Evolutionary conservation across 352 stramenopile species (phyloP), one percentile per base, ranked within the genome.

Genomic region (Pythium graminicola): DNA sequence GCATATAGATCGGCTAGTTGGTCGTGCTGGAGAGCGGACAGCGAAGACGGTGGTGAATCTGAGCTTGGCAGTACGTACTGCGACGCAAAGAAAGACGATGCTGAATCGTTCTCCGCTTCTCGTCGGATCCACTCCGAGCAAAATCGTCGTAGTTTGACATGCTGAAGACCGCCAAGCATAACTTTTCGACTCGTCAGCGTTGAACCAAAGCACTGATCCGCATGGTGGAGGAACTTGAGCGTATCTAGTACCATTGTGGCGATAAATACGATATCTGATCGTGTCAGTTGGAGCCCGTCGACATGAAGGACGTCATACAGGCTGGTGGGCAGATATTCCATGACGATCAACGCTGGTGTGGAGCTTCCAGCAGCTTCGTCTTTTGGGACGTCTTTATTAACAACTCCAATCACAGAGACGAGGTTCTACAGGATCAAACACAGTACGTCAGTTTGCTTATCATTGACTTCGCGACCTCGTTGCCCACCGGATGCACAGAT

Each of bases 151-250:
- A 89, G 26, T 39, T 85, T 87, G 38, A 87, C 48, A 3, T 57
- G 36, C 2, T 57, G 56, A 6, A 23, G 28, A 24, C 70, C 55
- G 10, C 67, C 52, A 19, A 91, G 36, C 64, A 88, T 76, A 13
- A 89, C 76, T 46, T 83, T 84, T 14, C 69, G 67, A 62, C 80
- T 91, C n/a, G 77, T 86, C 19, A 89, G 63, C 20, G 63, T 75
- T 13, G 61, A 60, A 6, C 72, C 70, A 22, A 90, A 63, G 1
- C 50, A 65, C 44, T 71, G 49, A 1, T 67, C 51, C 7, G 66
- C 62, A 11, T 38, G 27, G 19, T 84, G 72, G 3, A 86, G 60
- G 52, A 73, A 84, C 1, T 54, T 20, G 6, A 91, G 64, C 1
- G 39, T 63, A 0, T 51, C 57, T 1, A 86, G 59, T 24, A 86